These are phyloP conservation scores for Crithidia bombi DNA, from an alignment of 208 protist species.

Conservation along the genomic window DNA sequence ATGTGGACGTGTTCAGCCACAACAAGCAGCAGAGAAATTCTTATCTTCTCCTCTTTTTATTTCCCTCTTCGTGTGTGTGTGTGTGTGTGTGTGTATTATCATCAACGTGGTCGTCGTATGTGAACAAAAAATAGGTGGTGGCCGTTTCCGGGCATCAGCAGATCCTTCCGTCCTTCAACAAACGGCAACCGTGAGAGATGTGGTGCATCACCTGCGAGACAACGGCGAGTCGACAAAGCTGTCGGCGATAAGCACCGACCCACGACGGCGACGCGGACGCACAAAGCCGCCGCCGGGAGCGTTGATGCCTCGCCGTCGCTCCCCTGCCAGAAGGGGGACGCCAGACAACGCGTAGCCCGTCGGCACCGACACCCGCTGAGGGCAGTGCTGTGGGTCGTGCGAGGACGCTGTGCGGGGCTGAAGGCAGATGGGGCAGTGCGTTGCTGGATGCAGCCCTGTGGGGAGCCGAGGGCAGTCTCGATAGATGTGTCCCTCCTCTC, in stretches of 20 bases:
- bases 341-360: slow-evolving; percentile 41
- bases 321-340: slow-evolving; percentile 26
- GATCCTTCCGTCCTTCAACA: neutral
- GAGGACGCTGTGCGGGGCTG: slow-evolving; percentile 26
- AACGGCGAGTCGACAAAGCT: slow-evolving; percentile 42
- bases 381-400: slow-evolving; percentile 57
- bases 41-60: neutral
- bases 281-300: slow-evolving; percentile 2
- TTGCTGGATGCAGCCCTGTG: slow-evolving; percentile 39
- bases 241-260: slow-evolving; percentile 56
- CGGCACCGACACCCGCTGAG: slow-evolving; percentile 52
- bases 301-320: no score
- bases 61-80: neutral
- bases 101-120: no score
- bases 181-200: neutral
- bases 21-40: no score
- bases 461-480: slow-evolving; percentile 47
- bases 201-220: neutral
- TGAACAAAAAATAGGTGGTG: slow-evolving; percentile 6
- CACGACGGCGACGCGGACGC: slow-evolving; percentile 12
- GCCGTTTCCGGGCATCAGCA: no score
- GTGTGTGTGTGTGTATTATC: neutral
- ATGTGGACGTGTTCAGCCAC: no score
- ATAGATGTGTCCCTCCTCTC: slow-evolving; percentile 57
- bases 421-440: slow-evolving; percentile 66